A percentile compares a stretch with the other conserved stretches of the same genome.
Conservation (phyloP, 306 rosid genomes). For the Albizia julibrissin region DNA sequence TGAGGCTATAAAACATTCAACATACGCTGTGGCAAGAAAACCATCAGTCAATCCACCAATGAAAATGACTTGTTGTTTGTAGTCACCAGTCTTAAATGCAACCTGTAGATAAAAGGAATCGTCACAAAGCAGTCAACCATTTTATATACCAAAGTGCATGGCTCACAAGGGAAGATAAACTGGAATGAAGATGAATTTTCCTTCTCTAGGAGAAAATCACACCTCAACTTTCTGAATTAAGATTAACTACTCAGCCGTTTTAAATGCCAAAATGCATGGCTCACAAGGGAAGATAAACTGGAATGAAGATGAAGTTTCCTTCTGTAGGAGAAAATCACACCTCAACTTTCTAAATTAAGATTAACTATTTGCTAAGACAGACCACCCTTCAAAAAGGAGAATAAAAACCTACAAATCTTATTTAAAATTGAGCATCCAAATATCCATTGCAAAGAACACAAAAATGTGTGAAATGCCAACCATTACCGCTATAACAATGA, state of each 20-base stretch:
- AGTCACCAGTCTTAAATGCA: conserved; percentile 94
- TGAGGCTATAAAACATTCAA: conserved; percentile 4
- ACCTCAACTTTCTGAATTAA: background rate
- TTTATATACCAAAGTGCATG: background rate
- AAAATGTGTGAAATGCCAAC: background rate
- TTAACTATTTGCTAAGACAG: background rate
- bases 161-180: background rate
- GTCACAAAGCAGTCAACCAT: conserved; percentile 10
- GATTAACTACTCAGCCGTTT: background rate
- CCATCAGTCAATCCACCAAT: conserved; percentile 97
- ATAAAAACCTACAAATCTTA: background rate
- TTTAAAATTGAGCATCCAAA: background rate
- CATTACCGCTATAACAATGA: background rate
- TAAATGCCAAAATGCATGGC: too few species aligned
- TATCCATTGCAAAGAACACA: background rate
- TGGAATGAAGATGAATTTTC: background rate
- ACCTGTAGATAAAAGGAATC: conserved; percentile 54
- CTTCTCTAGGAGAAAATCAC: background rate
- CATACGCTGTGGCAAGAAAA: conserved; percentile 89
- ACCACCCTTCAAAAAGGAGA: background rate
- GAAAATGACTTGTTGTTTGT: conserved; percentile 82
- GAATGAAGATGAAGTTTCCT: background rate
- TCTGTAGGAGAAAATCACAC: background rate
- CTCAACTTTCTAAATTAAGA: background rate
- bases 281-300: background rate